phyloP scores from a whole-genome alignment of 345 rosid species.

The Eucalyptus pauciflora region DNA sequence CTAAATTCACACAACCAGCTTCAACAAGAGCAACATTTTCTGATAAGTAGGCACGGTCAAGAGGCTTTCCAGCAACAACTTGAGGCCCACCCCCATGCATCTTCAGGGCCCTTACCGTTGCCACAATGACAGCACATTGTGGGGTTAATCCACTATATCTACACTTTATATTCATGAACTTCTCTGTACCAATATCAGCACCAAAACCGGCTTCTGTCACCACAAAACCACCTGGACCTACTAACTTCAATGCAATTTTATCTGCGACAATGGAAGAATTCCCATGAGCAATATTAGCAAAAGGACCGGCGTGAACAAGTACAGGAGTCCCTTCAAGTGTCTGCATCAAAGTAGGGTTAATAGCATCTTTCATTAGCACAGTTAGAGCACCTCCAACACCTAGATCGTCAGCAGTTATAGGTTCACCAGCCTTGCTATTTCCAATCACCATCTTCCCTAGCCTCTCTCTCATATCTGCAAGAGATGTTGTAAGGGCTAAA shows the following conservation, averaged over 20 bases:
- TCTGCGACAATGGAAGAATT: slow-evolving; percentile 97
- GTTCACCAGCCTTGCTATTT: slow-evolving; percentile 90
- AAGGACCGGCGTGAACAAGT: slow-evolving; percentile 97
- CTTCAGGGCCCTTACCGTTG: slow-evolving; percentile 94
- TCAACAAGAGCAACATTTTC: slow-evolving; percentile 89
- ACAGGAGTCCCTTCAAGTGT: slow-evolving; percentile 99
- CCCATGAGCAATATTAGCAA: slow-evolving; percentile 98
- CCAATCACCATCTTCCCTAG: slow-evolving; percentile 97
- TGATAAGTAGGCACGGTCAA: slow-evolving; percentile 70
- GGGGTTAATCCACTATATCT: slow-evolving; percentile 82
- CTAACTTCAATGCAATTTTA: slow-evolving; percentile 87
- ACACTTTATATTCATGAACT: slow-evolving; percentile 95
- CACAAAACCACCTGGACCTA: slow-evolving; percentile 95
- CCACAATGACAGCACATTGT: slow-evolving; percentile 95
- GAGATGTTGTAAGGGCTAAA: slow-evolving; percentile 89
- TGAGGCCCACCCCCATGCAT: slow-evolving; percentile 99
- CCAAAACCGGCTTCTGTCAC: slow-evolving; percentile 99
- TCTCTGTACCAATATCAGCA: slow-evolving; percentile 93
- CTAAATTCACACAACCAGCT: slow-evolving; percentile 92
- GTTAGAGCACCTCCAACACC: slow-evolving; percentile 97
- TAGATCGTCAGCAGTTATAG: slow-evolving; percentile 96
- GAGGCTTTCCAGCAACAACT: slow-evolving; percentile 98
- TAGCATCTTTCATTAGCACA: slow-evolving; percentile 95
- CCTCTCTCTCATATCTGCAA: slow-evolving; percentile 96
- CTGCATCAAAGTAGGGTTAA: slow-evolving; percentile 96